Base-by-base conservation (phyloP, 805 yeast genomes). In the Teunomyces gatunensis region DNA sequence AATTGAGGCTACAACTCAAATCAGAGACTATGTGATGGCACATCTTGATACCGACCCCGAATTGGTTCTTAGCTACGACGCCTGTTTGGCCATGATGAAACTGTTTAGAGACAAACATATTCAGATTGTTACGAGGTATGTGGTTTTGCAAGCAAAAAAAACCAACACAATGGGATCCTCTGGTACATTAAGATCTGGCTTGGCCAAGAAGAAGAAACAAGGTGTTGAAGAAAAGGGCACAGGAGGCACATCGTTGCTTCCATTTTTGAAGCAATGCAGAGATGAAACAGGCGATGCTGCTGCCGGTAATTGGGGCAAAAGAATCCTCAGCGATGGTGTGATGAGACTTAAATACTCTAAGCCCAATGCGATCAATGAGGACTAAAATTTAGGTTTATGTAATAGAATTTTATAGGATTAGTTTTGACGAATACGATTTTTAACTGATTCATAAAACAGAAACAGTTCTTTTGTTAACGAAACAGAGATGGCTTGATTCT, bases 201-300 rank as follows among this genome's bases (percentile, higher is more conserved):
- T 78, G 68, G 90, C 80, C 42, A 80, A 77, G 56, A 63, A 73
- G 30, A 76, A 73, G 46, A 52, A 56, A 47, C 74, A 71, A 39
- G 74, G 75, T 49, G 76, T 73, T 37, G 85, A 79, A 48, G 81
- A 79, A 53, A 80, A 81, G 56, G 97, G 98, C 12, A 91, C 98
- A 1, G 98, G 98, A 17, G 97, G 98, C 39, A 91, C 97, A 0
- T 84, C 95, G 0, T 74, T 91, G 58, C 78, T 91, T 49, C 96
- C 97, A 23, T 92, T 91, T 69, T 76, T 91, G 63, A 91, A 90
- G 66, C 97, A 92, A 67, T 92, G 97, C 56, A 80, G 97, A 65
- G 97, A 91, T 68, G 97, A 91, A 64, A 91, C 97, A 2, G 96
- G 96, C 37, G 94, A 87, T 57, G 81, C 90, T 10, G 96, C 97